Evolutionary conservation across 208 protist genomes (phyloP).

Genomic region (Vickermania spadyakhi): DNA sequence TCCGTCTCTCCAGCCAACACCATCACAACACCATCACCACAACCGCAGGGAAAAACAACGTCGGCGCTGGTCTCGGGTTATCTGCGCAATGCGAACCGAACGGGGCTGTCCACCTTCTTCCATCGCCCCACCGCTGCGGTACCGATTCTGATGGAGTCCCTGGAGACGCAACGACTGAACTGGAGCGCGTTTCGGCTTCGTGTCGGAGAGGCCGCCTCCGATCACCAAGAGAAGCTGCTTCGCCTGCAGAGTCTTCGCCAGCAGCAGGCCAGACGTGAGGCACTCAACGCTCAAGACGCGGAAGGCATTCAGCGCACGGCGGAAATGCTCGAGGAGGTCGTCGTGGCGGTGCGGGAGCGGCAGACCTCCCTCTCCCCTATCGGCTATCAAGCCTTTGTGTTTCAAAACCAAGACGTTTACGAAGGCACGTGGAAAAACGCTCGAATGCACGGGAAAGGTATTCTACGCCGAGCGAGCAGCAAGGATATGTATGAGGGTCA

Average conservation of each 20-base stretch:
- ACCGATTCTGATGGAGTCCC: slow-evolving; percentile 26
- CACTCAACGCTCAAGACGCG: slow-evolving; percentile 28
- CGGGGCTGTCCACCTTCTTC: background rate
- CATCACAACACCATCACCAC: too few relatives aligned
- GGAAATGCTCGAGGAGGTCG: slow-evolving; percentile 37
- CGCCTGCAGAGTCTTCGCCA: slow-evolving; percentile 27
- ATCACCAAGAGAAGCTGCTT: slow-evolving; percentile 26
- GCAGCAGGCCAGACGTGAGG: slow-evolving; percentile 43
- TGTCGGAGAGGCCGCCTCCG: slow-evolving; percentile 16
- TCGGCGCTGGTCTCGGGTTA: too few relatives aligned
- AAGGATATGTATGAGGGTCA: slow-evolving; percentile 83
- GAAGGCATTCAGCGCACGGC: slow-evolving; percentile 21
- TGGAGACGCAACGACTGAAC: slow-evolving; percentile 34
- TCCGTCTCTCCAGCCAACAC: too few relatives aligned
- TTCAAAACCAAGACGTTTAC: slow-evolving; percentile 79
- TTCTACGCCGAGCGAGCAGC: slow-evolving; percentile 25
- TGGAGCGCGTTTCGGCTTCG: slow-evolving; percentile 22
- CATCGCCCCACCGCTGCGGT: slow-evolving; percentile 6
- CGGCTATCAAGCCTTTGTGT: slow-evolving; percentile 74
- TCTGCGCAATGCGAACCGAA: background rate
- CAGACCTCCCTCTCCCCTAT: slow-evolving; percentile 44
- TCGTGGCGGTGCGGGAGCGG: slow-evolving; percentile 44
- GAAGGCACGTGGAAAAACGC: slow-evolving; percentile 86
- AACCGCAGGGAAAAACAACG: too few relatives aligned
- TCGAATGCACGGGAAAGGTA: slow-evolving; percentile 76